Base-by-base conservation (phyloP, 352 stramenopile species). In the Pythium rhizo-oryzae region DNA sequence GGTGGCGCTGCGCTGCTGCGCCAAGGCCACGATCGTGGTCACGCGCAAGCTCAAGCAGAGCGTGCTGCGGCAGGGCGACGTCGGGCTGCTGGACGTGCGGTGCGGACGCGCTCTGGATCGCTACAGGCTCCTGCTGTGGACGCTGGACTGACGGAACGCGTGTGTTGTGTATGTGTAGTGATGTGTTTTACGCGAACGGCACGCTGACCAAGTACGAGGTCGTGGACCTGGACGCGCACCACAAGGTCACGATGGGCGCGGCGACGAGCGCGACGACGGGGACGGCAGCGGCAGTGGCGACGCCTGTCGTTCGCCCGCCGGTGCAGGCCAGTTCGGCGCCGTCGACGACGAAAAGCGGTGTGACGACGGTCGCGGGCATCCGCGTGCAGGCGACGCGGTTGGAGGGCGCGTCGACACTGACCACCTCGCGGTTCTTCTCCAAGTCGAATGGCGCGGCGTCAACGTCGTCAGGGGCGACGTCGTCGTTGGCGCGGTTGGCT, bases 151-250 rank as follows among this genome's bases (percentile, higher is more conserved):
- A 47, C 41, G 28, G 28, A 39, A 5, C n/a, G 28, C n/a, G 64
- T 41, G 13, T 44, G 54, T 46, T 23, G 23, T 71, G 11, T 21
- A 44, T 7, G 49, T 21, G 37, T 41, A 23, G 70, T 16, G 87
- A 95, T 71, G 68, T 80, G 37, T 95, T 95, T 52, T 94, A 92
- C 71, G 85, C 84, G 47, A 93, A 93, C 58, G 87, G 87, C 3
- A 93, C 87, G 56, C 70, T 95, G 28, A 91, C 82, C 50, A 94
- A 96, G 77, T 96, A 96, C 73, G 77, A 90, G 51, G 84, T 95
- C 13, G 71, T 95, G 24, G 81, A 94, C 58, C 52, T 74, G 33
- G 72, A 86, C 57, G 69, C 65, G 0, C 28, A 21, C 11, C 35
- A 57, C 35, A 73, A 69, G 21, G 75, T 74, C n/a, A 58, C 64